Evolutionary conservation across 1,139 yeast species (phyloP).

Genomic region (Hanseniaspora uvarum): DNA sequence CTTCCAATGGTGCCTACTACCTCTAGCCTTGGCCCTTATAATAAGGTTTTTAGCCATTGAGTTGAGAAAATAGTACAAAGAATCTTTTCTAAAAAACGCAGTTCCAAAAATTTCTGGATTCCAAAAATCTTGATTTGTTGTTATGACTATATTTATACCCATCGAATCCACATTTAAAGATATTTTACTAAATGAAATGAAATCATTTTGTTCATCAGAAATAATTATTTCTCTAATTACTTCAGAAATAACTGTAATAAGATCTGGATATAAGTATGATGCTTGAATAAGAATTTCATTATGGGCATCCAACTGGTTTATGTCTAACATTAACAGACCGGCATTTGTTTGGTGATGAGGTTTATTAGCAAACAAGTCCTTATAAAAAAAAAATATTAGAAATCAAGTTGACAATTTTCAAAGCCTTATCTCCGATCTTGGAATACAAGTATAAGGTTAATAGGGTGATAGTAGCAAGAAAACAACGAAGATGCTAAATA

Average conservation of each 20-base stretch:
- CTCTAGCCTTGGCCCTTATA: not conserved
- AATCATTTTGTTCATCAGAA: not conserved
- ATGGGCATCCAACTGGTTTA: not conserved
- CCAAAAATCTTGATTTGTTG: slow-evolving; percentile 5
- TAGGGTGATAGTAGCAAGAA: no score
- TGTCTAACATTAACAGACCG: not conserved
- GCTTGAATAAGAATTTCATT: not conserved
- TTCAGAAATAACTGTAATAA: not conserved
- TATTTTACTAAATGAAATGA: not conserved
- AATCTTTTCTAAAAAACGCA: not conserved
- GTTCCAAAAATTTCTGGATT: not conserved
- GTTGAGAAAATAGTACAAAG: not conserved
- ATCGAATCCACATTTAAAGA: not conserved
- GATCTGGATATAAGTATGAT: slow-evolving; percentile 1
- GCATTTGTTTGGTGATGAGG: not conserved
- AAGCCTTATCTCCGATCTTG: not conserved
- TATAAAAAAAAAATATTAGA: not conserved
- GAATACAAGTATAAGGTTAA: no score
- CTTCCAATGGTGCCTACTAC: not conserved
- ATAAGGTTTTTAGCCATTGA: not conserved
- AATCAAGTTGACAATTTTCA: not conserved
- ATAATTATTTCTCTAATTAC: not conserved
- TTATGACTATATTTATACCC: not conserved
- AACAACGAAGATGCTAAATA: no score
- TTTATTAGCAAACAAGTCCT: not conserved